These are phyloP conservation scores for Infundibulicybe gibba DNA, from an alignment of 768 basidiomycete genomes.

Conservation along the genomic window DNA sequence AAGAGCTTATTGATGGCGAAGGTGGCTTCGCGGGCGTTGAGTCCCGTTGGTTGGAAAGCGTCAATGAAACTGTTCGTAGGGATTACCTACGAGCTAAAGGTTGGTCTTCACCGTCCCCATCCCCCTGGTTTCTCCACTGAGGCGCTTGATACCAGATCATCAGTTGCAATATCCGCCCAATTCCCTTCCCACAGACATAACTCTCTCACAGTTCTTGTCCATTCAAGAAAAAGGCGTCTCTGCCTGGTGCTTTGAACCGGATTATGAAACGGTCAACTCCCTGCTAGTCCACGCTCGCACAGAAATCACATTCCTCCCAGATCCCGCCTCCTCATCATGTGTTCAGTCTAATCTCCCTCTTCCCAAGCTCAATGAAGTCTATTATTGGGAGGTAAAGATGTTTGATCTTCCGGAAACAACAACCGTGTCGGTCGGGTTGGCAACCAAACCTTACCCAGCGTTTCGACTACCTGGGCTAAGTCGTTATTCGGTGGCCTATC, in stretches of 20 bases:
- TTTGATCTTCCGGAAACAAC: conserved; percentile 91
- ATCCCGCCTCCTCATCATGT: conserved; percentile 89
- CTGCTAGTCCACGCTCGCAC: conserved; percentile 93
- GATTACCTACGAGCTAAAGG: conserved; percentile 88
- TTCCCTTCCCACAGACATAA: conserved; percentile 97
- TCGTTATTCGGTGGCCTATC: conserved; percentile 90
- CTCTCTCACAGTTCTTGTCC: conserved; percentile 95
- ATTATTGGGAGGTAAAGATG: conserved; percentile 99
- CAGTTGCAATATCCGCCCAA: conserved; percentile 90
- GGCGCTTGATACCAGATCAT: conserved; percentile 47
- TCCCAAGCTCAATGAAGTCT: conserved; percentile 97
- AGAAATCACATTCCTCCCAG: conserved; percentile 97
- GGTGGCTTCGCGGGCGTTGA: conserved; percentile 94
- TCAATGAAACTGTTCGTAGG: conserved; percentile 58
- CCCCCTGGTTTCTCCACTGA: conserved; percentile 6
- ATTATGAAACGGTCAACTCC: conserved; percentile 92
- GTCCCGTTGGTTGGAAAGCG: conserved; percentile 87
- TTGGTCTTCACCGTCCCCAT: conserved; percentile 30
- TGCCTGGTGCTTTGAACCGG: conserved; percentile 99
- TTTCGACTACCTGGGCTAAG: conserved; percentile 89
- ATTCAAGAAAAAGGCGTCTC: conserved; percentile 99
- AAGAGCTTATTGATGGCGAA: conserved; percentile 87
- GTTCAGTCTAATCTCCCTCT: conserved; percentile 97
- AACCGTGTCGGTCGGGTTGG: conserved; percentile 87
- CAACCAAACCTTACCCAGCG: conserved; percentile 95